A percentile compares a stretch with the other conserved stretches of the same genome.
Conservation (phyloP, 768 basidiomycete genomes). For the Tulasnella sp. region DNA sequence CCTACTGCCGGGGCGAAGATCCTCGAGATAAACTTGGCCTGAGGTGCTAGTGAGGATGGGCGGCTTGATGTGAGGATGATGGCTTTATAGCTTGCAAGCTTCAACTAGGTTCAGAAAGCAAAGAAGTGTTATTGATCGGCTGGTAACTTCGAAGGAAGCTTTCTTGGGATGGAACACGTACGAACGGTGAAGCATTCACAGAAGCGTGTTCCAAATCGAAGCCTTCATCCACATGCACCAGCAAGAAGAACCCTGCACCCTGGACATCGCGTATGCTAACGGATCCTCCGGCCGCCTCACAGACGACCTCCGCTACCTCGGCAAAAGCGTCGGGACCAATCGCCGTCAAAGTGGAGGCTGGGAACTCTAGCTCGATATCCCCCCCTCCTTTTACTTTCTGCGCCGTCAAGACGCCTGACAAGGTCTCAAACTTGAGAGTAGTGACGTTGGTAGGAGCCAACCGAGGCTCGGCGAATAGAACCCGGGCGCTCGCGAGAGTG, state of each 20-base stretch:
- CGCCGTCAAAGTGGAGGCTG: conserved; percentile 14
- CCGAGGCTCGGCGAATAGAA: conserved; percentile 20
- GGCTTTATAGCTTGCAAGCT: not conserved
- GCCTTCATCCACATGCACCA: conserved; percentile 23
- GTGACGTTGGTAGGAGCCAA: conserved; percentile 9
- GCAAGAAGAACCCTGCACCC: conserved; percentile 16
- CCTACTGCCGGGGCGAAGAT: conserved; percentile 25
- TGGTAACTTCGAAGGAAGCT: not conserved
- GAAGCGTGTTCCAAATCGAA: conserved; percentile 19
- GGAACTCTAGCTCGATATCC: conserved; percentile 25
- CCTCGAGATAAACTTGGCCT: conserved; percentile 25
- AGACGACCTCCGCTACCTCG: not conserved
- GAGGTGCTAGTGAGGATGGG: not conserved
- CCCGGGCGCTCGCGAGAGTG: conserved; percentile 26
- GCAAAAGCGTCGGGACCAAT: not conserved
- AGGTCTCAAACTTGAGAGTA: conserved; percentile 20
- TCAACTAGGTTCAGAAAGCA: not conserved
- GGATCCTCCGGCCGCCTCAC: conserved; percentile 4
- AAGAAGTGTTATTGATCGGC: conserved; percentile 6
- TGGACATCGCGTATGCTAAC: conserved; percentile 17
- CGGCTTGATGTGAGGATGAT: conserved; percentile 22
- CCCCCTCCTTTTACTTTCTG: not conserved
- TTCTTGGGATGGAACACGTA: conserved; percentile 19
- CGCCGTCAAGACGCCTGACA: conserved; percentile 21
- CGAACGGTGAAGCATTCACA: conserved; percentile 20